Base-by-base conservation (phyloP, 305 asterid species). In the Salvia sclarea region DNA sequence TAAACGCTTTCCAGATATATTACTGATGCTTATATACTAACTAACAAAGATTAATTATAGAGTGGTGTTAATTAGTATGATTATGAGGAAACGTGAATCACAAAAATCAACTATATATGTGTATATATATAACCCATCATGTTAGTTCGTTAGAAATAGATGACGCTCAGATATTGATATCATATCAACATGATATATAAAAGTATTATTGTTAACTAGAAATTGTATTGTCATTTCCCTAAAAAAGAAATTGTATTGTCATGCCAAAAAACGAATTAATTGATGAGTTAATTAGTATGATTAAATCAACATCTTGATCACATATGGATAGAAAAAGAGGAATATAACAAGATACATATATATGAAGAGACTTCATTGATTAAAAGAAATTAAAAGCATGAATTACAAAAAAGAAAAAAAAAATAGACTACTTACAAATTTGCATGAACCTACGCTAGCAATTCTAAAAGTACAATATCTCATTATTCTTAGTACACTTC, bases 401-500 rank as follows among this genome's bases (percentile, higher is more conserved):
- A 2, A 33, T 33, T 33, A 38, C n/a, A 38, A 5, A 10, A 21
- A 12, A 11, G 0, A 12, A 30, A 30, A 44, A 57, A 6, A 16
- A 50, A 21, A 0, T 14, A 22, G 8, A 44, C 53, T 72, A 72
- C 10, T 72, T 55, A 54, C 71, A 64, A 44, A 12, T 56, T n/a
- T 57, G 6, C 3, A 28, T 10, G 57, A 25, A 24, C 37, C 66
- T 72, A 64, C 18, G 43, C 67, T 61, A 47, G 20, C 66, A 52
- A 41, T n/a, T n/a, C 65, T 58, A 69, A 44, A 35, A 21, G n/a
- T n/a, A 37, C 64, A 60, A 60, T n/a, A 28, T 60, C 8, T 67
- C 59, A 12, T 53, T 53, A 53, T 53, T 53, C 58, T 24, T 22
- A 5, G 18, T 24, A 53, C 31, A 49, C 2, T 50, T 50, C 33